Conservation (phyloP, 352 stramenopile genomes). For the Pythium rishiriense region DNA sequence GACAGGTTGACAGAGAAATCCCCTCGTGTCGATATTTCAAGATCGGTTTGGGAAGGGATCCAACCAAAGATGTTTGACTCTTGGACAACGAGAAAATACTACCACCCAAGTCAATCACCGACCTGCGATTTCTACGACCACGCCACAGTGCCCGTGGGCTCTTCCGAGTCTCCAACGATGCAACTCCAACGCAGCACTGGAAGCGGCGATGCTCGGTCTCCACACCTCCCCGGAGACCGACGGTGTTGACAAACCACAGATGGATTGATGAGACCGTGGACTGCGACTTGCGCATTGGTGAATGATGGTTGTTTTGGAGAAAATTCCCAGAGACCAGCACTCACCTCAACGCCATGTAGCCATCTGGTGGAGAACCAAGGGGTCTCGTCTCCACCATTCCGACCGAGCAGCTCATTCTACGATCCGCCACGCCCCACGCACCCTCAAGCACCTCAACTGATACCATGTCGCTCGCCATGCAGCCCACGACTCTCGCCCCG, state of each 20-base stretch:
- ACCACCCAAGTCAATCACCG: not conserved
- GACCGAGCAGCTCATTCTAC: conserved; percentile 9
- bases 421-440: not conserved
- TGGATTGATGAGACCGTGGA: not conserved
- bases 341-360: conserved; percentile 18
- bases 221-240: too few species aligned
- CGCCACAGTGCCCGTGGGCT: too few species aligned
- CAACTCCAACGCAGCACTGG: too few species aligned
- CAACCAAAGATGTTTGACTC: too few species aligned
- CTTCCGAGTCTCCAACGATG: too few species aligned
- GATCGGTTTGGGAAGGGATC: too few species aligned
- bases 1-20: too few species aligned
- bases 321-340: conserved; percentile 21
- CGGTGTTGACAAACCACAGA: too few species aligned
- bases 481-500: not conserved
- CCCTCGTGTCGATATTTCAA: too few species aligned
- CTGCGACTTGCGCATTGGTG: not conserved
- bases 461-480: conserved; percentile 9
- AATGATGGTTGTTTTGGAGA: conserved; percentile 25
- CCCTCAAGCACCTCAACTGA: not conserved
- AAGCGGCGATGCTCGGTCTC: too few species aligned
- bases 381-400: not conserved
- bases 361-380: conserved; percentile 6
- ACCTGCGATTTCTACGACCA: too few species aligned
- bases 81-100: not conserved